Evolutionary conservation across 2,329 filamentous ascomycete genomes (phyloP), one percentile per base, ranked within the genome.

Genomic region (Macrophomina tecta): DNA sequence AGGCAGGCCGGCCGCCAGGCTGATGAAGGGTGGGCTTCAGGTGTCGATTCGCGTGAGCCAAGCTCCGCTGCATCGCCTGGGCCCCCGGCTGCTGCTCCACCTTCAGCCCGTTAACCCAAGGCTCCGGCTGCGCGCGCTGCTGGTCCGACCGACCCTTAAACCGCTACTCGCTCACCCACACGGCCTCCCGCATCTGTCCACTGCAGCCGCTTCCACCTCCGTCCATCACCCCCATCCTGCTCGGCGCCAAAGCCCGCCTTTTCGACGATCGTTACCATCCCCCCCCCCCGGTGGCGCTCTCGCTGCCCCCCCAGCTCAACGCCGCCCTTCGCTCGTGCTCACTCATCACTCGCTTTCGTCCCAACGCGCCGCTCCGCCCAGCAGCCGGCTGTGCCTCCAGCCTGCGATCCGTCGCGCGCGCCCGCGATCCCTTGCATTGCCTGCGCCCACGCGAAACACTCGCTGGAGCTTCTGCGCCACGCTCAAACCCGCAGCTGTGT

Each of bases 351-450:
- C 23, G 23, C 23, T 18, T 40, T 45, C 40, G 30, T 18, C 40
- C 8, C 11, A 28, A 38, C 49, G 28, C 49, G 30, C 30, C 18
- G n/a, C 38, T n/a, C 28, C 23, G 55, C 38, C 55, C 6, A 36
- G 16, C 14, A 32, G 8, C 32, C 32, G 34, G 61, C 61, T 48
- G 52, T 36, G 36, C 63, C 53, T 32, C 49, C 36, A 40, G 18
- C 32, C 30, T 40, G 46, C 7, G 32, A 45, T 34, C 36, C 40
- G 58, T 62, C 42, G 42, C 58, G 38, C 58, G 38, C 58, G 42
- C 45, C 55, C n/a, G 64, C 64, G 64, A 66, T 66, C 64, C 64
- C 55, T 66, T 66, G 64, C 64, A 51, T 60, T 52, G 53, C 58
- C 58, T 49, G 58, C 58, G 45, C 58, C 58, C 58, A 62, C 58